Conservation (phyloP, 1,284 basidiomycete species). For the Ustilago curta region DNA sequence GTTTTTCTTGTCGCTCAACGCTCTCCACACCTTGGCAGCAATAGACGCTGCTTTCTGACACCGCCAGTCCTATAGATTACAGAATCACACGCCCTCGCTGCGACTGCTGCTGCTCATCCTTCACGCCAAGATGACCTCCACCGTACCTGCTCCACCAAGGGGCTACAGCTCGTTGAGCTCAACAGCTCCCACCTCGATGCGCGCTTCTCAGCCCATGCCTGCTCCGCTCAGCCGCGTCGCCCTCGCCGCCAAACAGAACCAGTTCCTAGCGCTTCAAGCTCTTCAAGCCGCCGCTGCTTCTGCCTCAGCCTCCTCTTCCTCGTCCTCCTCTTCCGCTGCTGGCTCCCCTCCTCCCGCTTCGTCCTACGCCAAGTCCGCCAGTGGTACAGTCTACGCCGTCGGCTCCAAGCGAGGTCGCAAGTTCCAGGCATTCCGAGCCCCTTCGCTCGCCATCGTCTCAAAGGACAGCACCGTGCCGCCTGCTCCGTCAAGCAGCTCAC, state of each 20-base stretch:
- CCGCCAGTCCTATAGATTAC: not conserved
- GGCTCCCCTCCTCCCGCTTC: constrained; percentile 41
- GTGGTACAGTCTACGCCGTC: constrained; percentile 13
- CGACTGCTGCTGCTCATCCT: not conserved
- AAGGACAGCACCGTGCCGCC: not conserved
- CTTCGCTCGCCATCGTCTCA: constrained; percentile 16
- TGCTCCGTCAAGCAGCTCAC: not conserved
- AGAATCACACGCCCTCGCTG: not conserved
- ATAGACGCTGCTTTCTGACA: not conserved
- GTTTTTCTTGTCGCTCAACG: not conserved
- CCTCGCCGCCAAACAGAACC: constrained; percentile 48
- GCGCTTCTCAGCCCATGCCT: constrained; percentile 41
- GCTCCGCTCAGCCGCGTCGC: constrained; percentile 47
- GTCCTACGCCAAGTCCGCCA: constrained; percentile 18
- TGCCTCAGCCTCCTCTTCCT: constrained; percentile 30
- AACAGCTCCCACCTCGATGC: constrained; percentile 24
- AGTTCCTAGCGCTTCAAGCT: constrained; percentile 48
- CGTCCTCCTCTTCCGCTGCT: constrained; percentile 36
- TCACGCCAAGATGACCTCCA: constrained; percentile 24
- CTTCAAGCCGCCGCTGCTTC: constrained; percentile 42
- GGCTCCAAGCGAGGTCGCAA: constrained; percentile 42
- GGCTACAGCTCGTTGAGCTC: constrained; percentile 22
- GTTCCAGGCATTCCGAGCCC: constrained; percentile 46
- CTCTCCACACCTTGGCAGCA: not conserved
- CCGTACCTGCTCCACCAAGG: constrained; percentile 33